Evolutionary conservation across 2,329 filamentous ascomycete genomes (phyloP), one percentile per base, ranked within the genome.

Genomic region (Hymenoscyphus repandus): DNA sequence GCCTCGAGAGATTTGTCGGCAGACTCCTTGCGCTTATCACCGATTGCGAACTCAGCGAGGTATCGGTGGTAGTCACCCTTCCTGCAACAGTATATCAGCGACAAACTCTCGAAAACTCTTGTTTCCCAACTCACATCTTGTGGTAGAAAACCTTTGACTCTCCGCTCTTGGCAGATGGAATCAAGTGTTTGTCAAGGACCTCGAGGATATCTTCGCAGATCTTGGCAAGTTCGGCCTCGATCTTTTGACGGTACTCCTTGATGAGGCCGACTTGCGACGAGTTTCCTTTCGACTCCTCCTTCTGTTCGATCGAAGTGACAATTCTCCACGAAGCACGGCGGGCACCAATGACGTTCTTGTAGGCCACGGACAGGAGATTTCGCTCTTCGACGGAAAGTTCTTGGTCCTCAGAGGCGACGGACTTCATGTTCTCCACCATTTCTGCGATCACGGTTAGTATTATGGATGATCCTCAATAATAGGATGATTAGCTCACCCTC

Each of bases 361-460:
- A 96, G 74, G 91, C 91, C 70, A 96, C 91, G 55, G 90, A 96
- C 57, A 96, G 84, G 60, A 96, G 89, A 78, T 96, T 96, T 72
- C 91, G 88, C 83, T 96, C 91, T 77, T 96, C 92, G 63, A 96
- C 90, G 60, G 85, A 86, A 65, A 90, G 80, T 68, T 90, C 86
- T 66, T 77, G 83, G 70, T 88, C 83, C 71, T 92, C 89, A 63
- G 88, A 91, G 67, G 92, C 92, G 68, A 96, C 92, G 64, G 88
- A 85, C 85, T 96, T 97, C 92, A 97, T 97, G 84, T 96, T 96
- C 81, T 96, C 90, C 64, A 97, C 92, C 92, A 97, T 96, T 78
- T 96, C 92, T 96, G 74, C 52, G 60, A 43, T 42, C 15, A 27
- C n/a, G 33, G 53, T 58, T 45, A 60, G 58, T 52, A 56, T 50